Evolutionary conservation across 1,139 yeast species (phyloP), one percentile per base, ranked within the genome.

Genomic region (Blastobotrys raffinosifermentans): DNA sequence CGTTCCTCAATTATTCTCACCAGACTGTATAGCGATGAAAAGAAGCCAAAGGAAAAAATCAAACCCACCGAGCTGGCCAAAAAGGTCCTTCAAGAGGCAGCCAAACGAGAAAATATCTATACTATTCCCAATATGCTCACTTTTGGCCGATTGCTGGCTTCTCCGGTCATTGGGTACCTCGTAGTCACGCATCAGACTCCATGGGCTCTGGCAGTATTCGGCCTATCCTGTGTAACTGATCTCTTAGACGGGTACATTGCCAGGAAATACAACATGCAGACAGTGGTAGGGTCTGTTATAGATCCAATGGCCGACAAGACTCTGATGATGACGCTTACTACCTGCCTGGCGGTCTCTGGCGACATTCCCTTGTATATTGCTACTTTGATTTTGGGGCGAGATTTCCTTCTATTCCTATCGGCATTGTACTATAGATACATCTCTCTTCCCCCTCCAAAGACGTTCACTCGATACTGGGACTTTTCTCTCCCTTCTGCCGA

Each of bases 281-380:
- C 95, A 0, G 80, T 84, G 2, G 73, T 89, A 3, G 99, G 99
- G 0, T 82, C 96, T 0, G 80, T 93, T 15, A 67, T 93, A 29
- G 99, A 93, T 54, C 98, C 99, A 0, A 71, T 87, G 66, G 99
- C 98, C 0, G 99, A 93, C 57, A 93, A 93, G 59, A 67, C 84
- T 17, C 67, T 93, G 32, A 86, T 93, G 96, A 74, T 93, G 30
- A 76, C 84, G 0, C 77, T 94, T 39, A 87, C 97, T 0, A 68
- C 80, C 0, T 77, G 94, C 37, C 64, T 91, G 41, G 78, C 93
- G 2, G 74, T 77, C 25, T 70, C 79, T 0, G 77, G 82, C 3
- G 75, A 77, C 14, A 47, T 66, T 33, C 67, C 71, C 87, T 40
- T 73, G 3, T 71, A 76, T 39, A 64, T 91, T 36, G 96, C 95